phyloP scores from a whole-genome alignment of 345 rosid species.

The Mallotus nudiflorus region DNA sequence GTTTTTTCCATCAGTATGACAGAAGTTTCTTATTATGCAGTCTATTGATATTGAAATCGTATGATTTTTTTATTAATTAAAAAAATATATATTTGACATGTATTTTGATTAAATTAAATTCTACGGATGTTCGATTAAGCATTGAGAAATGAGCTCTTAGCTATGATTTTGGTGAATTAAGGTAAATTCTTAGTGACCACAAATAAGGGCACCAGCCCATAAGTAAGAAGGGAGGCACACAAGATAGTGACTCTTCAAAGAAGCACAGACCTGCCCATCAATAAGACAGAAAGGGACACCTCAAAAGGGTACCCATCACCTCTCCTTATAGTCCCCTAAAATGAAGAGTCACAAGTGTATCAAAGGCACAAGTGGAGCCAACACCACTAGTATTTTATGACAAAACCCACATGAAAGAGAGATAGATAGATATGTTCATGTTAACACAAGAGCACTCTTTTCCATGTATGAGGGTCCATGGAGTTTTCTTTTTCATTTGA shows the following conservation, averaged over 20 bases:
- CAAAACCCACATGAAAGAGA: conserved; percentile 22
- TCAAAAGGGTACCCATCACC: conserved; percentile 35
- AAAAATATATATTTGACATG: too few relatives aligned
- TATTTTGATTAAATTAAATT: too few relatives aligned
- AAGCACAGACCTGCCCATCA: conserved; percentile 32
- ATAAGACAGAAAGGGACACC: conserved; percentile 44
- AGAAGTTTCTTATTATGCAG: too few relatives aligned
- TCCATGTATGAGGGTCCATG: conserved; percentile 40
- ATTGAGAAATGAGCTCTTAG: too few relatives aligned
- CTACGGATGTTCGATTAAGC: too few relatives aligned
- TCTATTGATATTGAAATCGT: too few relatives aligned
- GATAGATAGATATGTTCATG: conserved; percentile 25
- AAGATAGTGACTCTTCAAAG: conserved; percentile 50
- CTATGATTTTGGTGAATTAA: too few relatives aligned
- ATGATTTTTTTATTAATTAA: too few relatives aligned
- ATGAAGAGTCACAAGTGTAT: too few relatives aligned
- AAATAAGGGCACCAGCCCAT: conserved; percentile 6
- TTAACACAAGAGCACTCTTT: conserved; percentile 48
- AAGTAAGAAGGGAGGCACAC: conserved; percentile 7
- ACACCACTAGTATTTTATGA: conserved; percentile 15
- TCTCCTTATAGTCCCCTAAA: not conserved
- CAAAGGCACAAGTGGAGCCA: conserved; percentile 38
- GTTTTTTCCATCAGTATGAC: too few relatives aligned
- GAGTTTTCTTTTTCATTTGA: conserved; percentile 28
- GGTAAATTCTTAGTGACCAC: conserved; percentile 22